Evolutionary conservation across 2,329 filamentous ascomycete genomes (phyloP).

Genomic region (Didymella pinodella): DNA sequence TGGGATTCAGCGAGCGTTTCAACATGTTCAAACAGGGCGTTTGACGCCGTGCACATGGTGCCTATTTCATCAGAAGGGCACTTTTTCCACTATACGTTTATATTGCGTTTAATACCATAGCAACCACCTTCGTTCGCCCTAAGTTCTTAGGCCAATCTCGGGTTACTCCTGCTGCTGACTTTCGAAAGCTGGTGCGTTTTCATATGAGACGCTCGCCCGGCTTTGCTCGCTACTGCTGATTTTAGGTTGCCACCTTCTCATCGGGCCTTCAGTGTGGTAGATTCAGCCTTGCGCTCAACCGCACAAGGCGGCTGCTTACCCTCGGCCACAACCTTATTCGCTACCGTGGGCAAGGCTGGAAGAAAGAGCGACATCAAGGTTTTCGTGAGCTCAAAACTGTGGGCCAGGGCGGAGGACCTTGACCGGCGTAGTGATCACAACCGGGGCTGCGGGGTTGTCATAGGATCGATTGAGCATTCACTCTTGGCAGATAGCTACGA

Average conservation of each 20-base stretch:
- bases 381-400: background rate
- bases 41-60: constrained; percentile 15
- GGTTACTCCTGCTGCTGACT: no score
- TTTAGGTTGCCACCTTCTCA: background rate
- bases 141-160: background rate
- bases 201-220: no score
- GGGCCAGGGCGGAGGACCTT: background rate
- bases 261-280: background rate
- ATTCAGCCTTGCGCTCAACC: background rate
- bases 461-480: background rate
- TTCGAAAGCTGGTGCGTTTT: no score
- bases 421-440: background rate
- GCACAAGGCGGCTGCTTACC: background rate
- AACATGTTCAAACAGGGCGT: constrained; percentile 19
- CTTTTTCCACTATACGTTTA: background rate
- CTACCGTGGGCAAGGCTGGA: background rate
- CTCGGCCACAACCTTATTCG: background rate
- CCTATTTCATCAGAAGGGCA: constrained; percentile 18
- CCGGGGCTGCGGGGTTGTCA: background rate
- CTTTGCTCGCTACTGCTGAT: background rate
- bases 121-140: background rate
- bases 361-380: background rate
- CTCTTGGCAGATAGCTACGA: background rate
- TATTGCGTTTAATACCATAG: constrained; percentile 16
- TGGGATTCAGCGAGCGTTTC: constrained; percentile 21